Evolutionary conservation across 2,329 filamentous ascomycete species (phyloP).

Genomic region (Apiospora kogelbergensis): DNA sequence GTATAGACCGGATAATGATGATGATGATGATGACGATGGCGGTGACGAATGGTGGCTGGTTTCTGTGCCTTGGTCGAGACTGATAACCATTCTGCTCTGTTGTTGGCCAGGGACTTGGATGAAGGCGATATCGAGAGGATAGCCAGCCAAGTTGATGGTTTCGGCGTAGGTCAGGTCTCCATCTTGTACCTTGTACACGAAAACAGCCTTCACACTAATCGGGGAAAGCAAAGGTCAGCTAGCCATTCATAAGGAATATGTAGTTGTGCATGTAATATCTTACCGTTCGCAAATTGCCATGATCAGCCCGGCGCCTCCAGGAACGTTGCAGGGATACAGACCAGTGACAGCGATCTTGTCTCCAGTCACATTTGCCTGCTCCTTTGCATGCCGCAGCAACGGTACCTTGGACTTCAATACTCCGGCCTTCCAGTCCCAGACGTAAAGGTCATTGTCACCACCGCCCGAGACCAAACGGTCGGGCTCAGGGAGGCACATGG

Average conservation of each 20-base stretch:
- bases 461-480: constrained; percentile 81
- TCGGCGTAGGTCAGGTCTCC: constrained; percentile 48
- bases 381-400: constrained; percentile 45
- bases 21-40: too few relatives aligned
- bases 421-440: constrained; percentile 77
- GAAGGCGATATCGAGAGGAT: constrained; percentile 58
- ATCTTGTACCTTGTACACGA: constrained; percentile 58
- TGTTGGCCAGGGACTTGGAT: constrained; percentile 20
- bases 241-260: not conserved
- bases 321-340: constrained; percentile 33
- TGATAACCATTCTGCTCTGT: constrained; percentile 7
- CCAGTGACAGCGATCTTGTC: constrained; percentile 49
- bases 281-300: constrained; percentile 46
- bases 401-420: constrained; percentile 54
- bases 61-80: constrained; percentile 1
- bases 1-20: not conserved
- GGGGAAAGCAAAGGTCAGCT: not conserved
- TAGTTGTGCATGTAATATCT: constrained; percentile 26
- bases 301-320: constrained; percentile 32
- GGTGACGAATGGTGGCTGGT: too few relatives aligned
- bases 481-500: constrained; percentile 65
- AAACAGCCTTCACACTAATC: constrained; percentile 58
- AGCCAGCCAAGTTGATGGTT: constrained; percentile 60
- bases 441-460: constrained; percentile 74
- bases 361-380: constrained; percentile 29